Conservation (phyloP, 306 rosid species). For the Sicyos edulis region DNA sequence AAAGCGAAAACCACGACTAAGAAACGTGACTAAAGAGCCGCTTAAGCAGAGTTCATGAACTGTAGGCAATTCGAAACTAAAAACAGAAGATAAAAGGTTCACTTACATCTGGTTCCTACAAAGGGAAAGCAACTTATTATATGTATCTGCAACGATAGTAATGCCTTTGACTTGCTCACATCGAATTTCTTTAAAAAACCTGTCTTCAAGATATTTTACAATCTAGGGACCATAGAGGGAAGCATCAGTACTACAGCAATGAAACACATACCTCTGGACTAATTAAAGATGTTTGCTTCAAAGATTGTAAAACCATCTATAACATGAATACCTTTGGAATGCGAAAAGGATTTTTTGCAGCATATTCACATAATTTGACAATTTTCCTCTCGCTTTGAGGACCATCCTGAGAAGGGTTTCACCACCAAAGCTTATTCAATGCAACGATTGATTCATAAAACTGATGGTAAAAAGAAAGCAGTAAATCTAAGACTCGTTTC, state of each 20-base stretch:
- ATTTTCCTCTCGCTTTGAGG: slow-evolving; percentile 78
- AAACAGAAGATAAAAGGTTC: slow-evolving; percentile 12
- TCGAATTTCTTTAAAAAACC: slow-evolving; percentile 83
- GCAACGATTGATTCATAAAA: slow-evolving; percentile 11
- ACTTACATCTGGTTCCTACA: slow-evolving; percentile 97
- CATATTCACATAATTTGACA: slow-evolving; percentile 85
- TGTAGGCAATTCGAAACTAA: background rate
- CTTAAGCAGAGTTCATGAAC: background rate
- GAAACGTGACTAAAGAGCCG: background rate
- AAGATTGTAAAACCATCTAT: background rate
- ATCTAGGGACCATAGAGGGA: slow-evolving; percentile 41
- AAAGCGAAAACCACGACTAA: background rate
- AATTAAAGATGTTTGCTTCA: background rate
- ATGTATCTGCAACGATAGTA: slow-evolving; percentile 53
- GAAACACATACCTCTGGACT: slow-evolving; percentile 4
- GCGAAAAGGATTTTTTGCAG: slow-evolving; percentile 76
- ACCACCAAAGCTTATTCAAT: slow-evolving; percentile 10
- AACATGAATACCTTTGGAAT: slow-evolving; percentile 69
- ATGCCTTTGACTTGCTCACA: slow-evolving; percentile 57
- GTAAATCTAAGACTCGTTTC: background rate
- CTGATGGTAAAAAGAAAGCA: background rate
- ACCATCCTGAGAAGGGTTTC: slow-evolving; percentile 53
- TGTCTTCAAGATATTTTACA: slow-evolving; percentile 87
- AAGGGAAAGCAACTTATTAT: slow-evolving; percentile 69
- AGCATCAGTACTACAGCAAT: slow-evolving; percentile 25